Base-by-base conservation (phyloP, 2,329 filamentous ascomycete species). In the Colletotrichum cereale region DNA sequence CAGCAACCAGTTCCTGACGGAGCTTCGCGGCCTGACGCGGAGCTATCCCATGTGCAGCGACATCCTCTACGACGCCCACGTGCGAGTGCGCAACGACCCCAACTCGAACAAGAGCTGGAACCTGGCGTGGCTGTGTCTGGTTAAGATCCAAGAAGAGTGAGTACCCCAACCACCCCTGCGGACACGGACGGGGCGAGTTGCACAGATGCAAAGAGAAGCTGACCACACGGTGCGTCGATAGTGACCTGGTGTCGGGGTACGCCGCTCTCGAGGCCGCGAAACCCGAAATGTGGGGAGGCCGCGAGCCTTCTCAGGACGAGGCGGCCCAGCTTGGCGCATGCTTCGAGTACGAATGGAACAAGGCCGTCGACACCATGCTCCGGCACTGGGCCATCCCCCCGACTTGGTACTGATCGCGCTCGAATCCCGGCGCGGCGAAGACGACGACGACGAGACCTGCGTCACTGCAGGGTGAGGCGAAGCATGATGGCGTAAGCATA, bases 81-180 rank as follows among this genome's bases (percentile, higher is more conserved):
- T 83, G 66, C 84, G 90, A 29, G 92, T 94, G 3, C 84, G 87
- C 66, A 83, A 82, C 36, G 92, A 94, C 73, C 90, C 91, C 0
- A 82, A 86, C 24, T 92, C 90, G 74, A 90, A 90, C 75, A 86
- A 90, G 31, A 93, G 91, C 78, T 94, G 92, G 92, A 95, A 94
- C 77, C 84, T 92, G 75, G 92, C 91, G 52, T 94, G 92, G 92
- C 82, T 94, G 56, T 89, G 92, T 40, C 82, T 94, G 12, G 82
- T 82, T 52, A 93, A 93, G 79, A 90, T 93, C 62, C 84, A 86
- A 29, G 87, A 89, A 67, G 89, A 91, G 90, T 91, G 82, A 80
- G 88, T 84, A 8, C n/a, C 5, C 16, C n/a, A 2, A 40, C 29
- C 1, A 12, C 24, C 38, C 26, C 11, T 31, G 11, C 21, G 12